Conservation (phyloP, 495 filamentous ascomycete genomes). For the Aspergillus cristatus region DNA sequence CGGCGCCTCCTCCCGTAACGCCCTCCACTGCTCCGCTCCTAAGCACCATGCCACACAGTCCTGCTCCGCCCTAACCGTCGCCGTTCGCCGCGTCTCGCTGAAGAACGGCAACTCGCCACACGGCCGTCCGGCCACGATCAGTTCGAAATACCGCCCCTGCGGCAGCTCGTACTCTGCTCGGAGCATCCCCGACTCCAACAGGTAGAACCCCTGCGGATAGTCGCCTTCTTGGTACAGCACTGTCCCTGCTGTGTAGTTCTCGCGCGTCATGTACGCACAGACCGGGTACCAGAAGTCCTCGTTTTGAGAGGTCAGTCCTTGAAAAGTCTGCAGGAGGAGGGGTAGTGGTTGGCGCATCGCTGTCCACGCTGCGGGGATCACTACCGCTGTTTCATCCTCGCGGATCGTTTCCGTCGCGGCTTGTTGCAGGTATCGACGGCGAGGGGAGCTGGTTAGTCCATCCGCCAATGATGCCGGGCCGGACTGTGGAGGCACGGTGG, state of each 20-base stretch:
- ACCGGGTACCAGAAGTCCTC: conserved; percentile 92
- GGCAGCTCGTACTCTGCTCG: conserved; percentile 82
- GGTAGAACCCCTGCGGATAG: conserved; percentile 67
- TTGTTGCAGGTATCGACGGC: conserved; percentile 64
- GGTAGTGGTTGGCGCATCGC: conserved; percentile 81
- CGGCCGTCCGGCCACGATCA: conserved; percentile 88
- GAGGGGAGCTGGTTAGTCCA: conserved; percentile 56
- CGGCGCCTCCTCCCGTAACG: conserved; percentile 55
- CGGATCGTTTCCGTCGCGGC: conserved; percentile 65
- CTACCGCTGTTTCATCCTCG: conserved; percentile 43
- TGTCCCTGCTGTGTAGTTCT: conserved; percentile 56
- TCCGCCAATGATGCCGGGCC: conserved; percentile 24
- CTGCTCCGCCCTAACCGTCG: conserved; percentile 73
- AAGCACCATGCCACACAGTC: conserved; percentile 78
- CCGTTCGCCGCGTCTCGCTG: conserved; percentile 74
- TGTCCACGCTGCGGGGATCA: conserved; percentile 53
- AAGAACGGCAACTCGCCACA: conserved; percentile 97
- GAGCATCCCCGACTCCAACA: conserved; percentile 84
- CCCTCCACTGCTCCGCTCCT: conserved; percentile 57
- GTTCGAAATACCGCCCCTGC: conserved; percentile 80
- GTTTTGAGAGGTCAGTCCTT: conserved; percentile 62
- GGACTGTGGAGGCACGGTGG: conserved; percentile 9
- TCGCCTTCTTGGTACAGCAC: conserved; percentile 69
- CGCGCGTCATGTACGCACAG: conserved; percentile 59
- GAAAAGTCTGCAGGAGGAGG: conserved; percentile 87